Conservation (phyloP, 306 rosid genomes). For the Datisca glomerata region DNA sequence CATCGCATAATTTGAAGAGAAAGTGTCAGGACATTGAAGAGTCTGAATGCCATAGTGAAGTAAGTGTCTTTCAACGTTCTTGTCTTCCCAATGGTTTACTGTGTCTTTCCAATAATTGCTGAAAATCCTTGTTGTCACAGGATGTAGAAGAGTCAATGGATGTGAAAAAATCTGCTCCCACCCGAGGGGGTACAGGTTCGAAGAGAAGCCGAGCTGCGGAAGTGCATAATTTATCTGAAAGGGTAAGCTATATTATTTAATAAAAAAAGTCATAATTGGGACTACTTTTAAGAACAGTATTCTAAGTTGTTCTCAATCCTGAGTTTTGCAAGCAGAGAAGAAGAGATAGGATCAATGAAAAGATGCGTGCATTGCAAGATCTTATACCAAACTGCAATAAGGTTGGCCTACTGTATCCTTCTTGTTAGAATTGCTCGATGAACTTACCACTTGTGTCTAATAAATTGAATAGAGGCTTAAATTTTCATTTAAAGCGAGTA, state of each 20-base stretch:
- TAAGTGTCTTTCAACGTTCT: constrained; percentile 29
- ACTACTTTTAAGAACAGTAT: too few relatives aligned
- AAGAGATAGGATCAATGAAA: constrained; percentile 81
- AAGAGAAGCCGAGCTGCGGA: constrained; percentile 80
- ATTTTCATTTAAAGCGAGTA: not conserved
- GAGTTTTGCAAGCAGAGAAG: constrained; percentile 45
- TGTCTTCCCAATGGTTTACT: constrained; percentile 7
- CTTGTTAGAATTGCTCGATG: constrained; percentile 6
- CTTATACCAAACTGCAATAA: constrained; percentile 91
- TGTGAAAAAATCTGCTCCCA: constrained; percentile 26
- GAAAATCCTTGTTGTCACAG: constrained; percentile 32
- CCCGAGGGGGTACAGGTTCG: constrained; percentile 35
- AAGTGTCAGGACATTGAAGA: constrained; percentile 59
- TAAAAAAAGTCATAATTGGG: too few relatives aligned
- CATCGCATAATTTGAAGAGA: constrained; percentile 29
- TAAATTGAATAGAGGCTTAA: not conserved
- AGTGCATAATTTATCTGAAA: constrained; percentile 89
- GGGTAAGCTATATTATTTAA: constrained; percentile 42
- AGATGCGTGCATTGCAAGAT: constrained; percentile 85
- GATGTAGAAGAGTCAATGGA: constrained; percentile 60
- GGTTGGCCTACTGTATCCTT: constrained; percentile 26
- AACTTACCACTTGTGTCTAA: constrained; percentile 1
- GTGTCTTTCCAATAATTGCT: constrained; percentile 2
- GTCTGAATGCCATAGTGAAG: constrained; percentile 80
- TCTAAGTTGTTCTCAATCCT: constrained; percentile 8